Base-by-base conservation (phyloP, 2,329 filamentous ascomycete species). In the Neoscytalidium dimidiatum region DNA sequence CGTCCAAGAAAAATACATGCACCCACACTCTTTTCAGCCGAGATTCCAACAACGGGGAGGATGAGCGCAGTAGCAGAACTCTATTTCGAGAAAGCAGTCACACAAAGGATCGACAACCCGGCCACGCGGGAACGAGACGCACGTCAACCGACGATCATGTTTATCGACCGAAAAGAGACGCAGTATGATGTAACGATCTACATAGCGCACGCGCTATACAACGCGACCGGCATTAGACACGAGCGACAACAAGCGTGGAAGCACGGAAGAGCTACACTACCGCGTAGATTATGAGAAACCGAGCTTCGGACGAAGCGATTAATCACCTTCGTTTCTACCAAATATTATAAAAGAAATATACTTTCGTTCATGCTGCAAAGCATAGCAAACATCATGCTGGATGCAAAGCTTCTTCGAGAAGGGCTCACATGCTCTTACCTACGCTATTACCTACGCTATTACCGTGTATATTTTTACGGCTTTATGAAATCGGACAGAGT, bases 181-280 rank as follows among this genome's bases (percentile, higher is more conserved):
- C 46, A n/a, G 46, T 28, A 51, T 29, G 46, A 51, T 51, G 46
- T 51, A 51, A 51, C 46, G 46, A 51, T 28, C 46, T 51, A 51
- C 38, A 41, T 41, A 17, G 14, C 5, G 38, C 38, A 41, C 38
- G n/a, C n/a, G n/a, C n/a, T n/a, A 38, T 21, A 21, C 5, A 17
- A 44, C 48, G 19, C 48, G 48, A 51, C 48, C 17, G 48, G 14
- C 48, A 31, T 51, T 41, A 41, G 38, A 51, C 21, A 23, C 26
- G 48, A 44, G 35, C 35, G 35, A n/a, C n/a, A n/a, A 38, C 35
- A 38, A 17, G 35, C 35, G 35, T 17, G 35, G 9, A n/a, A 38
- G 9, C 35, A 38, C 13, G n/a, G 9, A 9, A 14, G 9, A 11
- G 13, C 26, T 17, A 13, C 29, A 26, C 23, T 49, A 26, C 43